These are phyloP conservation scores for Wallacemonas sp. DNA, from an alignment of 208 protist species.

Conservation along the genomic window DNA sequence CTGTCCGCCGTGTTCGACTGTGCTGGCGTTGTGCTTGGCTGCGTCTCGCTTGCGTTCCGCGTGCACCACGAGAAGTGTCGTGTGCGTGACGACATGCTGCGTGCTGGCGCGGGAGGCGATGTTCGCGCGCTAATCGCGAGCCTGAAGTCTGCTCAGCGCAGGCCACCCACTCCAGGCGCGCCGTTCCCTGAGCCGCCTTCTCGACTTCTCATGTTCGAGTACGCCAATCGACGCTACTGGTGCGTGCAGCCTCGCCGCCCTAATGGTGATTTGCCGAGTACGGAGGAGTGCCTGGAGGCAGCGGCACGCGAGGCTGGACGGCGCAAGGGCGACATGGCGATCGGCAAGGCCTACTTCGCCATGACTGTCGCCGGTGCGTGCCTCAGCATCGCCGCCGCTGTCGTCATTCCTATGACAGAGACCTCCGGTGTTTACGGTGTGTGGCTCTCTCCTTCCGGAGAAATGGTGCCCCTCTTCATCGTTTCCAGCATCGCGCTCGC, in stretches of 20 bases:
- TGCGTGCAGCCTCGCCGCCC: constrained; percentile 1
- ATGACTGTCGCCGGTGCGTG: not conserved
- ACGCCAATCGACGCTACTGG: not conserved
- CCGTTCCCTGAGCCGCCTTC: not conserved
- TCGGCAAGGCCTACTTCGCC: constrained; percentile 9
- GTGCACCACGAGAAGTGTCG: constrained; percentile 6
- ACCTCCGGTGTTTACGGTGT: not conserved
- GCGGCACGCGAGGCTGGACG: not conserved
- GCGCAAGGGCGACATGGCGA: not conserved
- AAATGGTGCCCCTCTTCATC: not conserved
- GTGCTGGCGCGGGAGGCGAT: constrained; percentile 2
- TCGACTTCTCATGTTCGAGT: not conserved
- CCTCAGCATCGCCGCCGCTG: not conserved
- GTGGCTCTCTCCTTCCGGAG: not conserved
- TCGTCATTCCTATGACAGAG: not conserved
- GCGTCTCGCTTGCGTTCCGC: not conserved
- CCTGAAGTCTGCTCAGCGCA: not conserved
- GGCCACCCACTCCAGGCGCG: not conserved
- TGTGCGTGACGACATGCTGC: constrained; percentile 9
- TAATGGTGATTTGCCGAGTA: not conserved
- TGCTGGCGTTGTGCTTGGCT: not conserved
- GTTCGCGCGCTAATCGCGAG: constrained; percentile 1
- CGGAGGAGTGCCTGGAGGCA: not conserved
- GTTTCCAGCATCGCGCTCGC: not conserved
- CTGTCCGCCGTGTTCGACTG: not conserved